Evolutionary conservation across 176 grass and related monocot species (phyloP).

Genomic region (Eleusine coracana): DNA sequence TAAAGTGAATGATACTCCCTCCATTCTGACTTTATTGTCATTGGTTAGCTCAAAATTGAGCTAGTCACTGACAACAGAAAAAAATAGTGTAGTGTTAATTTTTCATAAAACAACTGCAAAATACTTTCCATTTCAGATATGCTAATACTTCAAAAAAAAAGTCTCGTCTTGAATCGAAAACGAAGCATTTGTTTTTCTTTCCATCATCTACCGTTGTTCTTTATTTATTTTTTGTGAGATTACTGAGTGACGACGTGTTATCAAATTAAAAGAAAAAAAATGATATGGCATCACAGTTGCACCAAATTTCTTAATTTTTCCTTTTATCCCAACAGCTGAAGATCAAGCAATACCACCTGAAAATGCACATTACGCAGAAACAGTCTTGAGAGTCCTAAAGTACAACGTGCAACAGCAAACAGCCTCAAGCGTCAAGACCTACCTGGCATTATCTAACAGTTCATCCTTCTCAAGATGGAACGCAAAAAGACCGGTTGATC

Average conservation of each 20-base stretch:
- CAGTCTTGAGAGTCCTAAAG: conserved; percentile 60
- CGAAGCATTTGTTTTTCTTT: no score
- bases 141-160: no score
- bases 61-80: no score
- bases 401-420: conserved; percentile 34
- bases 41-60: no score
- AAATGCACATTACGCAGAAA: conserved; percentile 70
- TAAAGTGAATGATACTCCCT: no score
- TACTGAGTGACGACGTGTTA: no score
- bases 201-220: no score
- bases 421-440: conserved; percentile 13
- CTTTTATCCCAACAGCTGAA: conserved; percentile 35
- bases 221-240: no score
- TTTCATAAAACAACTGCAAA: no score
- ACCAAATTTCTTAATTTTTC: neutral
- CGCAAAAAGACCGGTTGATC: conserved; percentile 9
- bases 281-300: neutral
- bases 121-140: no score
- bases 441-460: conserved; percentile 31
- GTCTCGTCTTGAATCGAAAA: neutral
- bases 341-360: conserved; percentile 61
- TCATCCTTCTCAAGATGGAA: conserved; percentile 76
- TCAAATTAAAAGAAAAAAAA: neutral
- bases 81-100: no score
- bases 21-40: no score